These are phyloP conservation scores for Chlorella sorokiniana DNA, from an alignment of 139 green algal species.

Conservation along the genomic window DNA sequence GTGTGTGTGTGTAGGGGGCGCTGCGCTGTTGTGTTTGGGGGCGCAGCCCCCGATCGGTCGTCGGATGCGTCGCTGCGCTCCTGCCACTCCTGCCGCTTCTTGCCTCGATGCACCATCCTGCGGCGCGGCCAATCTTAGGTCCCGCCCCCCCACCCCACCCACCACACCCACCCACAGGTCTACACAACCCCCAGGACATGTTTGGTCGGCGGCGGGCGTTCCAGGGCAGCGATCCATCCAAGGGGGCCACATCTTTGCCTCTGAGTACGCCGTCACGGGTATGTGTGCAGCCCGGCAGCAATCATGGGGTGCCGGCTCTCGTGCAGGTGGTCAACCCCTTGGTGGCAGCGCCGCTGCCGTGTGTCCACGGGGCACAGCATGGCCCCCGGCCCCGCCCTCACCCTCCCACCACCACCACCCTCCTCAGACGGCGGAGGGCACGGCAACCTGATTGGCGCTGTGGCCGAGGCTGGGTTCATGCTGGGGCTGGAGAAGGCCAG, in stretches of 20 bases:
- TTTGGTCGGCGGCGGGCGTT: conserved; percentile 21
- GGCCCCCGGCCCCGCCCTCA: not conserved
- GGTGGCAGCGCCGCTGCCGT: not conserved
- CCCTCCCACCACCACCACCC: conserved; percentile 8
- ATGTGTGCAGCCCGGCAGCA: not conserved
- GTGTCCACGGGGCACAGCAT: too few species aligned
- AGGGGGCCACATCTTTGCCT: conserved; percentile 45
- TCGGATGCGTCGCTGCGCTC: too few species aligned
- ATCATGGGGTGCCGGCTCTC: not conserved
- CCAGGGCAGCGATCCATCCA: not conserved
- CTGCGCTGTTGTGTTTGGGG: too few species aligned
- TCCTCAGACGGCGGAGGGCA: not conserved
- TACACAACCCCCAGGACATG: conserved; percentile 51
- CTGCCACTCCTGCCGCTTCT: too few species aligned
- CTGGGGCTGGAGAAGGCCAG: conserved; percentile 65
- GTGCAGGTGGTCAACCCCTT: not conserved
- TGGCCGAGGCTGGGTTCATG: conserved; percentile 74
- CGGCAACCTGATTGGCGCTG: conserved; percentile 3
- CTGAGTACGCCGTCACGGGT: conserved; percentile 16
- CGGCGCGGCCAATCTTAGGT: not conserved
- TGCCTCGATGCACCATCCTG: too few species aligned
- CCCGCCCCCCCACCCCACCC: not conserved
- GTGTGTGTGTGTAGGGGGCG: too few species aligned
- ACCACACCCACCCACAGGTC: conserved; percentile 14
- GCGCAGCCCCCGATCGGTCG: too few species aligned